Evolutionary conservation across 176 grass and related monocot genomes (phyloP), one percentile per base, ranked within the genome.

Genomic region (Sorghum bicolor): DNA sequence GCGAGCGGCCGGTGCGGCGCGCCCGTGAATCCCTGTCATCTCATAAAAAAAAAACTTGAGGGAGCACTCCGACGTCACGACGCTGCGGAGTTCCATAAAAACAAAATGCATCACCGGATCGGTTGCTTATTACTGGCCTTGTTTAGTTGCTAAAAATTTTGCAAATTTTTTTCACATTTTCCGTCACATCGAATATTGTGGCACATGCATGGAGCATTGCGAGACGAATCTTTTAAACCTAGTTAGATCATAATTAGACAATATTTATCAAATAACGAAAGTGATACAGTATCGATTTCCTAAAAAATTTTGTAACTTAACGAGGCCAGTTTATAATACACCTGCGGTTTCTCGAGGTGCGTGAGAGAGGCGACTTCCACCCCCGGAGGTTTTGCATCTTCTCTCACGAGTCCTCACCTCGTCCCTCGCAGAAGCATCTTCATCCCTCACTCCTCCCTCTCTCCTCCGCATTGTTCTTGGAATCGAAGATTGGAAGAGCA

Each of bases 11-110:
- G 25, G 20, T 43, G 70, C 20, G 72, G 72, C 31, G 70, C 24
- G 13, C 87, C 40, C 72, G 79, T 89, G 83, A 43, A 71, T 43
- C 45, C 72, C 13, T 45, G 63, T 66, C 73, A 10, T 28, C 43
- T n/a, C 13, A 0, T 45, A 41, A 9, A 7, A 40, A 29, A 29
- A 34, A 36, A 36, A 36, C 34, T 6, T 36, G 34, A 75, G 79
- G 31, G 67, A 74, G 64, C 68, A 39, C 6, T 82, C 38, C 39
- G 31, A 12, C 40, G 83, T 65, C 64, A 64, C 84, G 70, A 70
- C 22, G 34, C 44, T 58, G n/a, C 36, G 3, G n/a, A 10, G 72
- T 36, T 90, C 71, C 25, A 65, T 73, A 55, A 64, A 67, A 78
- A 38, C 11, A 55, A 64, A 63, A 31, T 66, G 26, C 20, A 19